phyloP scores from a whole-genome alignment of 768 basidiomycete species.

The Boletellus ananiceps region DNA sequence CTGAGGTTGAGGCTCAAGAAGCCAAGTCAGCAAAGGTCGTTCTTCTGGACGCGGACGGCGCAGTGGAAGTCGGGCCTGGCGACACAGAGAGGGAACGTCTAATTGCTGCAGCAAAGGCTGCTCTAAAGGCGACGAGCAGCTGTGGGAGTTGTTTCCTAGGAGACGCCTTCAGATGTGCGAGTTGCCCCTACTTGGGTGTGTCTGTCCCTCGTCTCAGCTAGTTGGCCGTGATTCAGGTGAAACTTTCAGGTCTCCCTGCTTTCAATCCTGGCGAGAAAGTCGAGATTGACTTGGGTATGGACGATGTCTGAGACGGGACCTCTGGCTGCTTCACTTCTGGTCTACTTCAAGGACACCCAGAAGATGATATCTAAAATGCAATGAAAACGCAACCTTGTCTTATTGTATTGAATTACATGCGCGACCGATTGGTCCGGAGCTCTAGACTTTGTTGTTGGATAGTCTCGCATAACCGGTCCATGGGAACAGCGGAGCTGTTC shows the following conservation, averaged over 20 bases:
- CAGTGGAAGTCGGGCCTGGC: constrained; percentile 52
- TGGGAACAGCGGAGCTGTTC: neutral
- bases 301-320: constrained; percentile 60
- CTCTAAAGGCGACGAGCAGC: constrained; percentile 89
- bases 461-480: neutral
- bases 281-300: constrained; percentile 83
- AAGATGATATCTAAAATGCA: neutral
- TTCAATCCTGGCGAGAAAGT: constrained; percentile 99
- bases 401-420: neutral
- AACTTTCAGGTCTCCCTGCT: constrained; percentile 81
- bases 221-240: constrained; percentile 10
- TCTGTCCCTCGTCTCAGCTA: constrained; percentile 15
- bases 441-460: constrained; percentile 4
- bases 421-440: neutral
- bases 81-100: constrained; percentile 63
- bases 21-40: constrained; percentile 55
- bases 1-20: constrained; percentile 89
- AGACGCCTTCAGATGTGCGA: constrained; percentile 94
- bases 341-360: neutral
- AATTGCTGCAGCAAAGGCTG: constrained; percentile 58
- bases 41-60: constrained; percentile 56
- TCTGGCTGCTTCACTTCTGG: neutral
- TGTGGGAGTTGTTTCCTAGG: constrained; percentile 98
- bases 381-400: neutral
- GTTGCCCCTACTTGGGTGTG: constrained; percentile 94